Evolutionary conservation across 108 stramenopile species (phyloP), one percentile per base, ranked within the genome.

Genomic region (Cyclotella atomus): DNA sequence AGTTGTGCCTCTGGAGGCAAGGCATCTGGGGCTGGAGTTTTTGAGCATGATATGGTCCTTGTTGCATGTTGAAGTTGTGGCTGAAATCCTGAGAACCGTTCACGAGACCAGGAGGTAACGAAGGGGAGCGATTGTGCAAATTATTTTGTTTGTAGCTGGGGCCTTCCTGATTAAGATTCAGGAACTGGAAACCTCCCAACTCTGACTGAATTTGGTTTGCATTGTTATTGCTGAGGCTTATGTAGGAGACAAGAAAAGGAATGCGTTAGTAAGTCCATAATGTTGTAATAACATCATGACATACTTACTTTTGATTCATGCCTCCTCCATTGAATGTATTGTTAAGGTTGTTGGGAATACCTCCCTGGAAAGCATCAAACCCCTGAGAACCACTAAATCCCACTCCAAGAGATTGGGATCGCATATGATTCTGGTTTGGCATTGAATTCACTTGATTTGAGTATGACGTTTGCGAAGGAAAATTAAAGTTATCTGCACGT

Each of bases 81-180:
- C 59, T 60, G n/a, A 36, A 28, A 30, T 53, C 65, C 19, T 28
- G 45, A 53, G 50, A n/a, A 27, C 30, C 33, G 4, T 45, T 62
- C 7, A 69, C 32, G 47, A 68, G 69, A 56, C 75, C 67, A 5
- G 60, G 75, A 21, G 75, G 75, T 66, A 76, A 57, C 27, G 75
- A 52, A 35, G 53, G 52, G 15, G 66, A 43, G 25, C 36, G 62
- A 27, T 45, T 47, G 61, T 59, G 46, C 17, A 23, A 41, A 17
- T 36, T 36, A 6, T 56, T 57, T 60, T 66, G 64, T 28, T 56
- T 41, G 36, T 33, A 38, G 71, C 44, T 62, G 20, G 27, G n/a
- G 34, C 33, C 33, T 27, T 70, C 68, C 36, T 56, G 68, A 45
- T 55, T 36, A n/a, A 57, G 24, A 59, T 43, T 45, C 14, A 52